Evolutionary conservation across 768 basidiomycete genomes (phyloP), one percentile per base, ranked within the genome.

Genomic region (Tephrocybe sp.): DNA sequence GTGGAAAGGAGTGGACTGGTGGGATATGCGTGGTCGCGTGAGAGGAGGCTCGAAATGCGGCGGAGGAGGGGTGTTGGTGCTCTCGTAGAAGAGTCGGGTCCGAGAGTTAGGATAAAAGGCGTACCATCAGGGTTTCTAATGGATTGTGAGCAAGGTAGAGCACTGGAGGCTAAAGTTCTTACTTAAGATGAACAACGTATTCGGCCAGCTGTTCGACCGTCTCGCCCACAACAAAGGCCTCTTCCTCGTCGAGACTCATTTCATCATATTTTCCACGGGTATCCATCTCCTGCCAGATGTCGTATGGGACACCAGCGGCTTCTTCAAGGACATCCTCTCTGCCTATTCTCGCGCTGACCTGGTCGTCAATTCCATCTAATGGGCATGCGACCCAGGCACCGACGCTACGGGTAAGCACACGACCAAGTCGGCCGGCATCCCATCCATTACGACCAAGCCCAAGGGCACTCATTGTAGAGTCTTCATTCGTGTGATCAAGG

Each of bases 271-370:
- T 84, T 1, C 52, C 49, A 49, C 79, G 72, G 17, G 79, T 77
- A 54, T 89, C 87, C 42, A 85, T 73, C 55, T 89, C 87, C 57
- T 87, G 84, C 12, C 89, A 75, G 4, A 89, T 75, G 55, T 91
- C 89, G 62, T 82, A 85, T 53, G 87, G 59, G 5, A 86, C 77
- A 0, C 83, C 82, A 1, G 86, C 82, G 5, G 80, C 79, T 65
- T 92, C 89, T 39, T 83, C 79, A 50, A 92, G 59, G 39, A 91
- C 74, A 45, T 72, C 76, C 54, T 85, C 84, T 54, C 71, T 73
- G 31, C 72, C 71, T 35, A 67, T 63, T 33, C 54, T 55, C 50
- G 50, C 60, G 38, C 65, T 62, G 51, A 69, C 62, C 64, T 59
- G 60, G 40, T 60, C 62, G 51, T 68, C 64, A 13, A 64, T 68